Conservation (phyloP, 768 basidiomycete species). For the Rhodotorula toruloides region DNA sequence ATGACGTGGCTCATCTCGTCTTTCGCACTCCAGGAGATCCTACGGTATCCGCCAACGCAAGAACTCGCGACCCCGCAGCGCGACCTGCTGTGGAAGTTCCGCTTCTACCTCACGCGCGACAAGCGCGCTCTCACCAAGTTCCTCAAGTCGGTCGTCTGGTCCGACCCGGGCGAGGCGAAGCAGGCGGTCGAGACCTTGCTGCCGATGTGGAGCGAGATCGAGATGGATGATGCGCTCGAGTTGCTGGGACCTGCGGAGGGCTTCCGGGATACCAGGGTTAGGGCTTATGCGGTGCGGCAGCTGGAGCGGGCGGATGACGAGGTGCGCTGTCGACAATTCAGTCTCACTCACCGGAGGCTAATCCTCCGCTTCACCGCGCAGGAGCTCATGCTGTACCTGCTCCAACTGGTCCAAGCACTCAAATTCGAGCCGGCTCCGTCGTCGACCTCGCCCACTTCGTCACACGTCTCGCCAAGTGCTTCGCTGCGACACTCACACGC, state of each 20-base stretch:
- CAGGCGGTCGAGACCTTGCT: conserved; percentile 94
- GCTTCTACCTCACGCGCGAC: conserved; percentile 90
- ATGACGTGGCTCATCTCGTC: not conserved
- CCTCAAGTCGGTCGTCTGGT: conserved; percentile 94
- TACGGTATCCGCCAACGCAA: conserved; percentile 85
- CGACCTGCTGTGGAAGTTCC: conserved; percentile 95
- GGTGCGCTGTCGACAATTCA: too few species aligned
- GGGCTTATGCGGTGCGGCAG: conserved; percentile 90
- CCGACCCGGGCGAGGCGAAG: conserved; percentile 90
- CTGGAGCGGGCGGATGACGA: conserved; percentile 89
- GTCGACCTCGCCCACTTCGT: conserved; percentile 50
- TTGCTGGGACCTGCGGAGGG: conserved; percentile 84
- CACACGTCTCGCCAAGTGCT: conserved; percentile 45
- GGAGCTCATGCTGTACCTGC: conserved; percentile 85
- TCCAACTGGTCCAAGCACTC: conserved; percentile 95
- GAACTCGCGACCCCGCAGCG: conserved; percentile 84
- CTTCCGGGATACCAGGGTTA: conserved; percentile 63
- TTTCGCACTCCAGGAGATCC: conserved; percentile 61
- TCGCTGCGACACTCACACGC: conserved; percentile 47
- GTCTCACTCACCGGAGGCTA: not conserved
- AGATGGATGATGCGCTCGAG: conserved; percentile 93
- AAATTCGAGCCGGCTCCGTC: conserved; percentile 72
- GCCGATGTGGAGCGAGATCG: conserved; percentile 95
- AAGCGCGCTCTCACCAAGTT: conserved; percentile 95
- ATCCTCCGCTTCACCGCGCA: conserved; percentile 46